These are phyloP conservation scores for Pseudogymnoascus sp. DNA, from an alignment of 2,329 filamentous ascomycete genomes.

Conservation along the genomic window DNA sequence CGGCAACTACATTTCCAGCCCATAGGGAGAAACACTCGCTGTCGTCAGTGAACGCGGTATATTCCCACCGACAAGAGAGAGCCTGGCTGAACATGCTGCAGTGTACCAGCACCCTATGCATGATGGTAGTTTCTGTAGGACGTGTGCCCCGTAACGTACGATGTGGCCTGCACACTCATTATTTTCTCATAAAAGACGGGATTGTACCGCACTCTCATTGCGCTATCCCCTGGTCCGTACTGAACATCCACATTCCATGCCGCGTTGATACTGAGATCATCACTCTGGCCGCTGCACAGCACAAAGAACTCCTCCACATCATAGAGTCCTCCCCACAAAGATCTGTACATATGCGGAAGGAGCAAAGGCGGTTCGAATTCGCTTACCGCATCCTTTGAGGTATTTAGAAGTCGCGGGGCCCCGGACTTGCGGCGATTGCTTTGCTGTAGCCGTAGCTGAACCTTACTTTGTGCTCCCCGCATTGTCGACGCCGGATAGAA, in stretches of 20 bases:
- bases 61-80: background rate
- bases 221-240: background rate
- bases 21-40: background rate
- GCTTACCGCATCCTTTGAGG: background rate
- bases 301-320: background rate
- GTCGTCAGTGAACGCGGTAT: background rate
- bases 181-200: no score
- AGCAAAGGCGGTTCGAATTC: background rate
- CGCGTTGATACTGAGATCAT: background rate
- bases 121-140: background rate
- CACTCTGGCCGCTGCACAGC: background rate
- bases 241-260: background rate
- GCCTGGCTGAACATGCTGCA: background rate
- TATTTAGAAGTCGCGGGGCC: slow-evolving; percentile 3
- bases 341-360: background rate
- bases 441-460: background rate
- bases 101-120: background rate
- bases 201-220: background rate
- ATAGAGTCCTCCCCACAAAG: background rate
- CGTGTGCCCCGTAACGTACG: no score
- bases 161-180: background rate
- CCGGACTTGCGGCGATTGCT: background rate
- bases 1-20: background rate
- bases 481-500: background rate
- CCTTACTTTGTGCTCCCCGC: background rate